These are phyloP conservation scores for Tylopilus vinaceipallidus DNA, from an alignment of 768 basidiomycete species.

Conservation along the genomic window DNA sequence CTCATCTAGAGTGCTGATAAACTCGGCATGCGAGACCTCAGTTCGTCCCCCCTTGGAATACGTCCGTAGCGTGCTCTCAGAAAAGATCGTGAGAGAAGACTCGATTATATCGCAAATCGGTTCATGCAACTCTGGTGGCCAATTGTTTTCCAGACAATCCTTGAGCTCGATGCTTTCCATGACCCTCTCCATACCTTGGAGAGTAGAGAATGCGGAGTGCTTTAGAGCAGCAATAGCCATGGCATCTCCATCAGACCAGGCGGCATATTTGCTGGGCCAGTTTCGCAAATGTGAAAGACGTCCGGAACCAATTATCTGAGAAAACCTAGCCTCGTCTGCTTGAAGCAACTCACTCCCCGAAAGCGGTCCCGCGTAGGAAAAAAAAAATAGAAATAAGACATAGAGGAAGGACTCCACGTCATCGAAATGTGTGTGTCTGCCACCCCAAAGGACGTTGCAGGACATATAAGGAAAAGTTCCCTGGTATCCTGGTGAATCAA, in stretches of 20 bases:
- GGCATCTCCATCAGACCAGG: not conserved
- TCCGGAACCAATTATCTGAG: not conserved
- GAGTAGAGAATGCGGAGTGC: not conserved
- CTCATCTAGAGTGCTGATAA: not conserved
- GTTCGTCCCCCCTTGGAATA: not conserved
- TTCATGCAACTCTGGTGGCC: not conserved
- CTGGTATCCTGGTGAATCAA: not conserved
- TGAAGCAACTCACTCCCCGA: not conserved
- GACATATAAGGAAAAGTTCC: too few relatives aligned
- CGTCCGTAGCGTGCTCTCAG: not conserved
- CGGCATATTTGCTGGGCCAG: constrained; percentile 1
- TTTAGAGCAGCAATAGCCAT: not conserved
- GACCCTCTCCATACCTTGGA: not conserved
- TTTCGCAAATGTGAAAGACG: not conserved
- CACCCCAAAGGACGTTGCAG: too few relatives aligned
- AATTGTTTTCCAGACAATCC: not conserved
- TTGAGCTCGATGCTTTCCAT: not conserved
- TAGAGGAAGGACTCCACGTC: too few relatives aligned
- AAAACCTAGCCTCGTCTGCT: constrained; percentile 1
- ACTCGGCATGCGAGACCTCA: too few relatives aligned
- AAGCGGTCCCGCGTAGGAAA: too few relatives aligned
- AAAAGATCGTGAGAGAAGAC: not conserved
- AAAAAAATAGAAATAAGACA: too few relatives aligned
- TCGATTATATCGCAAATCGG: not conserved
- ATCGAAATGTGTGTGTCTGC: too few relatives aligned